These are phyloP conservation scores for Apiotrichum montevideense DNA, from an alignment of 1,284 basidiomycete species.

Conservation along the genomic window DNA sequence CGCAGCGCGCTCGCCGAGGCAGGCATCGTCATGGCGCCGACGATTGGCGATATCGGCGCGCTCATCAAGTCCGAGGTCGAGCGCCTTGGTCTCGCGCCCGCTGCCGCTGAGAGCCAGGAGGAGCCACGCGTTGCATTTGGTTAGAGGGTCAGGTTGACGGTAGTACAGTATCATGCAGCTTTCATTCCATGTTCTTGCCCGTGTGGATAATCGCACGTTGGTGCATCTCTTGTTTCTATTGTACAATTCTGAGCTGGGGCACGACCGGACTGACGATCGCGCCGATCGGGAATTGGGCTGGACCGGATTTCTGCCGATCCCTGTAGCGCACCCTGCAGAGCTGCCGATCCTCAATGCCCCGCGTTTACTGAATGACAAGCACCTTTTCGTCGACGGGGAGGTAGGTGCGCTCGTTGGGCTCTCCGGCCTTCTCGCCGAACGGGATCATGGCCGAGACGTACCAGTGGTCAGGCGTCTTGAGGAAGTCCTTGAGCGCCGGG, in stretches of 20 bases:
- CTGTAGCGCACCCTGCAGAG: background rate
- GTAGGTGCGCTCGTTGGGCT: conserved; percentile 28
- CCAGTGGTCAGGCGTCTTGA: conserved; percentile 45
- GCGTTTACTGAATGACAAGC: conserved; percentile 2
- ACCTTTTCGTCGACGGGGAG: conserved; percentile 34
- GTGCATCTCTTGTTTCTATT: too few relatives aligned
- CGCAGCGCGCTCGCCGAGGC: conserved; percentile 9
- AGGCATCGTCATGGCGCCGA: conserved; percentile 16
- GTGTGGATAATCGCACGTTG: too few relatives aligned
- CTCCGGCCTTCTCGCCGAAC: conserved; percentile 45
- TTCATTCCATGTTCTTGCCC: background rate
- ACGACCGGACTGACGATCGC: too few relatives aligned
- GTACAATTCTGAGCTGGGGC: too few relatives aligned
- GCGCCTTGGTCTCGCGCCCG: conserved; percentile 1
- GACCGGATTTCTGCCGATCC: too few relatives aligned
- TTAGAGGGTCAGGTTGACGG: background rate
- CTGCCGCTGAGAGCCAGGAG: background rate
- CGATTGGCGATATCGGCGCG: conserved; percentile 15
- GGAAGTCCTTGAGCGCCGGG: conserved; percentile 33
- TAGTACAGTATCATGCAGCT: background rate
- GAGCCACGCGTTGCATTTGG: background rate
- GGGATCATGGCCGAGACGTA: conserved; percentile 48
- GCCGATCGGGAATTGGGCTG: too few relatives aligned
- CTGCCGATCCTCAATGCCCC: too few relatives aligned
- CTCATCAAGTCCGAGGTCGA: conserved; percentile 15